Base-by-base conservation (phyloP, 2,329 filamentous ascomycete genomes). In the Ascochyta clinopodiicola region DNA sequence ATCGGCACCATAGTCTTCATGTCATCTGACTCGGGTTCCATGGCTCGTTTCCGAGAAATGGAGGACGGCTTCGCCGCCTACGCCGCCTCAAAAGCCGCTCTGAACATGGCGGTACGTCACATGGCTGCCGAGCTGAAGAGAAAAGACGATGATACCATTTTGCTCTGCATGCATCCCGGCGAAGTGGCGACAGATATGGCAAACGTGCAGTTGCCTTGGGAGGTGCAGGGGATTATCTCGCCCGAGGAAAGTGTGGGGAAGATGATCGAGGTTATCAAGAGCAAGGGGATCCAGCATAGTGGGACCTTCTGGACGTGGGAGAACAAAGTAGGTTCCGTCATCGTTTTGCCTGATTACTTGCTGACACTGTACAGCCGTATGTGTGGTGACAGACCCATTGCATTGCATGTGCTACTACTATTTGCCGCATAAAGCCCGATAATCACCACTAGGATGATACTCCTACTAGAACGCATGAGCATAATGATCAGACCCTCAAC, bases 1-100 rank as follows among this genome's bases (percentile, higher is more conserved):
- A 79, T 82, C 53, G 76, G 77, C n/a, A 81, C 78, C 17, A 77
- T 85, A 9, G 75, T 80, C 27, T 74, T 86, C 76, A 85, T 85
- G 69, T 85, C 83, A 10, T 82, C 79, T 17, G 84, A 86, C 65
- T 84, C 81, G 0, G 83, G 82, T 13, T 86, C 83, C 0, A 75
- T 80, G 2, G 70, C 75, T 8, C 69, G 74, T 6, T 85, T 86
- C 53, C 78, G 79, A 12, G 78, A 80, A n/a, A 79, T 80, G 64
- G 82, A 86, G 67, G 83, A 86, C 62, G 83, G 82, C 0, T 86
- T 86, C 56, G 83, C 81, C 1, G 84, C 83, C 10, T 86, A 86
- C 64, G 79, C 79, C 5, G 82, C 83, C 0, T 83, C 80, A 3
- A 86, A 86, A 67, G 80, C 82, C 1, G 84, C 84, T 0, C 63